Evolutionary conservation across 345 rosid species (phyloP).

Genomic region (Populus simonii): DNA sequence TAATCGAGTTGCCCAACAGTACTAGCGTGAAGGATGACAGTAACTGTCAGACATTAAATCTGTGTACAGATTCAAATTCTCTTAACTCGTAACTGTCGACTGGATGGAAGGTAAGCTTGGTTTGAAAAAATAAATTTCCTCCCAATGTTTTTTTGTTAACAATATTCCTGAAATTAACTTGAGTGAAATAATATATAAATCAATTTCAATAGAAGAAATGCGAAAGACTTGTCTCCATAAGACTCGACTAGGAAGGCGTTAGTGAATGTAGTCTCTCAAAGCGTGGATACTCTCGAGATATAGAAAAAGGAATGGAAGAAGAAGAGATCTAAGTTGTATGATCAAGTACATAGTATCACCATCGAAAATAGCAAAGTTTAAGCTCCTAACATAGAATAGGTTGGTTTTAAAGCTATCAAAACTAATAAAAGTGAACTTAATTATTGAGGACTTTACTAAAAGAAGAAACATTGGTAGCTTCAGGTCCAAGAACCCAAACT

Average conservation of each 20-base stretch:
- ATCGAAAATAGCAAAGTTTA: neutral
- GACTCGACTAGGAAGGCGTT: no score
- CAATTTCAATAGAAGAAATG: neutral
- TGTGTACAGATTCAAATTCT: neutral
- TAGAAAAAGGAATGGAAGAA: neutral
- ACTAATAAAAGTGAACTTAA: neutral
- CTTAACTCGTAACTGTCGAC: neutral
- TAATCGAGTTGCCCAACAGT: no score
- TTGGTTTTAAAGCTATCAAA: neutral
- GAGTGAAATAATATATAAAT: neutral
- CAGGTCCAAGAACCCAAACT: neutral
- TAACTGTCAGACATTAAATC: neutral
- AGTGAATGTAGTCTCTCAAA: no score
- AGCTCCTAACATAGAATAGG: neutral
- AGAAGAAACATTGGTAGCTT: slow-evolving; percentile 5
- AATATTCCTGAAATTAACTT: neutral
- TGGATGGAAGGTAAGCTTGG: neutral
- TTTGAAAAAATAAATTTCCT: neutral
- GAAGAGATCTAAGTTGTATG: neutral
- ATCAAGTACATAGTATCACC: neutral
- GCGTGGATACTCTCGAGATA: neutral
- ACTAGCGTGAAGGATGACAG: neutral
- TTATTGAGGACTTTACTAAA: neutral
- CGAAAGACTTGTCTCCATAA: neutral
- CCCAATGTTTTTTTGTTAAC: neutral